Conservation (phyloP, 2,329 filamentous ascomycete species). For the Ilyonectria destructans region DNA sequence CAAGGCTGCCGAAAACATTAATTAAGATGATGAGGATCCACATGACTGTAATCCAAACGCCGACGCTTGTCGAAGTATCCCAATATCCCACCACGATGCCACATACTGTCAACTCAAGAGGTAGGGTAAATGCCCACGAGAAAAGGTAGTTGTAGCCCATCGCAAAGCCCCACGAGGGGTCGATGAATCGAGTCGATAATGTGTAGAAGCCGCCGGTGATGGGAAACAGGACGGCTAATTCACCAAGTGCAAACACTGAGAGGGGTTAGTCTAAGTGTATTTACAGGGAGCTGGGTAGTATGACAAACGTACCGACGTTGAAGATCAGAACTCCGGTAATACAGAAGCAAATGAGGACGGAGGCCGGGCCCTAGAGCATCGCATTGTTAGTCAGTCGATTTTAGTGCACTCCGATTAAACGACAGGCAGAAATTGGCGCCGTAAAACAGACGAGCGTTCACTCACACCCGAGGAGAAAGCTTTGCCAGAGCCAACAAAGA, state of each 20-base stretch:
- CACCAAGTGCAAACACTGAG: too few species aligned
- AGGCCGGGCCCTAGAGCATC: too few species aligned
- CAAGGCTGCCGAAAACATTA: constrained; percentile 69
- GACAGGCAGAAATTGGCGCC: neutral
- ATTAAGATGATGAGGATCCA: constrained; percentile 63
- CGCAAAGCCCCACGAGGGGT: constrained; percentile 62
- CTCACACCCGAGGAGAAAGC: neutral
- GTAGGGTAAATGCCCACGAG: constrained; percentile 64
- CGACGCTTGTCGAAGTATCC: constrained; percentile 61
- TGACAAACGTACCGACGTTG: too few species aligned
- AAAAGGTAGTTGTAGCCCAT: constrained; percentile 53
- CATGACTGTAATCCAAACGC: constrained; percentile 69
- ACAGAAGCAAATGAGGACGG: too few species aligned
- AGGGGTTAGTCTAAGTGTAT: too few species aligned
- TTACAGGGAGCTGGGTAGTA: too few species aligned
- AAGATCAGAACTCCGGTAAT: too few species aligned
- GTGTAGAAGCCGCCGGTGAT: constrained; percentile 66
- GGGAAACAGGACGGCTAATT: too few species aligned
- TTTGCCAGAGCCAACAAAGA: too few species aligned
- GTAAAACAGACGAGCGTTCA: neutral
- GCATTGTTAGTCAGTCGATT: too few species aligned
- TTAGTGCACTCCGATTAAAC: too few species aligned
- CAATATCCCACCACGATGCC: constrained; percentile 66
- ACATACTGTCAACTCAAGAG: constrained; percentile 60
- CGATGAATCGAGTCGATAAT: constrained; percentile 73